Base-by-base conservation (phyloP, 768 basidiomycete species). In the Sporobolomyces phaffii region DNA sequence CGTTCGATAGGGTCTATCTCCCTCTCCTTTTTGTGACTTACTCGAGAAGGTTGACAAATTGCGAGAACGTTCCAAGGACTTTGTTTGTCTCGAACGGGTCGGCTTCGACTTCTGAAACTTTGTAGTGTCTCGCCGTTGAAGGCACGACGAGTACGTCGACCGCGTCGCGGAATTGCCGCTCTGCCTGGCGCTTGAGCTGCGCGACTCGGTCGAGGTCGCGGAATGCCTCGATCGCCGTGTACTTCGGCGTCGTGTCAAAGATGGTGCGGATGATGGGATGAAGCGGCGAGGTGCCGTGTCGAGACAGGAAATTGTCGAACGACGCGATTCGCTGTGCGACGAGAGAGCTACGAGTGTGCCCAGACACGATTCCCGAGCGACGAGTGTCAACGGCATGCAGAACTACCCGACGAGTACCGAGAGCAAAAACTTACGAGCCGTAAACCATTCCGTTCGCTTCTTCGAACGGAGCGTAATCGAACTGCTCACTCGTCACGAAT, bases 31-130 rank as follows among this genome's bases (percentile, higher is more conserved):
- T n/a, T 45, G 9, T 7, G 44, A 45, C 44, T 9, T 18, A 45
- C 20, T 64, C 62, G 26, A 56, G 26, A 34, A 64, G 34, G 45
- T 64, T 64, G 24, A 48, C 62, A n/a, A 56, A 64, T n/a, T 56
- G 52, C 1, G 62, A 33, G 38, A 64, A 64, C 15, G 2, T 6
- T 33, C 62, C 62, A 10, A 64, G 53, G 7, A 26, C 11, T 34
- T 56, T 38, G 62, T 64, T 64, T 5, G 43, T 34, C 18, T 15
- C 62, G 45, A 64, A n/a, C 10, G 62, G 62, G 26, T 64, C 62
- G 24, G 36, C 47, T 33, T 64, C 54, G 29, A 56, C 26, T 33
- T 64, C 44, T 10, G 26, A 15, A 26, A 56, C 47, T 15, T 28
- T 54, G 28, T 24, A 57, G 34, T 64, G 62, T 43, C 11, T 24